Conservation (phyloP, 1,139 yeast species). For the Nakaseomyces bracarensis region DNA sequence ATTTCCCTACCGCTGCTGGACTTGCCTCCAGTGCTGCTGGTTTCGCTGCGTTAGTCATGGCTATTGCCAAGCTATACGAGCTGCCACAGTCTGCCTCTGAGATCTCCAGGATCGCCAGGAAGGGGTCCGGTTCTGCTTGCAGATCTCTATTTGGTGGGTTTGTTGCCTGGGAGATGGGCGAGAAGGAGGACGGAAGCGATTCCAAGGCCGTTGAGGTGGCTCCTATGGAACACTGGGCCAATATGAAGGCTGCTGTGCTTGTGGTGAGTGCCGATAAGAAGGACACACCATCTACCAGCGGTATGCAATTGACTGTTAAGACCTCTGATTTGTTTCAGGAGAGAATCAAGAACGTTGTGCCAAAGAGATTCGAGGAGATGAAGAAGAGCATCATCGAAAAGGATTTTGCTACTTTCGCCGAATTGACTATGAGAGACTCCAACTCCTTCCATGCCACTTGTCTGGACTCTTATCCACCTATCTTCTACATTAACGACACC, state of each 20-base stretch:
- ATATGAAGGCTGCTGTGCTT: slow-evolving; percentile 81
- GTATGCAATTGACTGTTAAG: slow-evolving; percentile 90
- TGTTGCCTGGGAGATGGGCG: slow-evolving; percentile 99
- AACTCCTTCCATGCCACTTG: slow-evolving; percentile 97
- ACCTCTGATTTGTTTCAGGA: slow-evolving; percentile 80
- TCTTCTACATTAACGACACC: slow-evolving; percentile 91
- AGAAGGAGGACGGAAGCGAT: slow-evolving; percentile 61
- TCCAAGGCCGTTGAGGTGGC: slow-evolving; percentile 91
- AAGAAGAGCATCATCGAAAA: slow-evolving; percentile 58
- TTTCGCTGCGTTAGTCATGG: slow-evolving; percentile 86
- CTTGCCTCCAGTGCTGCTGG: slow-evolving; percentile 98
- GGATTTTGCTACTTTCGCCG: slow-evolving; percentile 75
- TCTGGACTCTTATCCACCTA: slow-evolving; percentile 91
- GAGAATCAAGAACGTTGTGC: slow-evolving; percentile 75
- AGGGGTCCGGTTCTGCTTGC: slow-evolving; percentile 98
- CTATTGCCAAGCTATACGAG: slow-evolving; percentile 73
- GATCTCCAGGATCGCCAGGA: slow-evolving; percentile 86
- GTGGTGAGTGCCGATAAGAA: slow-evolving; percentile 91
- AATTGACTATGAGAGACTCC: slow-evolving; percentile 90
- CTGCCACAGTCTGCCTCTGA: slow-evolving; percentile 78
- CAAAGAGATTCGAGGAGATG: slow-evolving; percentile 76
- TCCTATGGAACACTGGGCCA: slow-evolving; percentile 80
- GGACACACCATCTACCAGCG: slow-evolving; percentile 89
- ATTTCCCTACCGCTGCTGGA: slow-evolving; percentile 99
- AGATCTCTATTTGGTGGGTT: slow-evolving; percentile 94